Evolutionary conservation across 768 basidiomycete genomes (phyloP).

Genomic region (Amanita fuliginea): DNA sequence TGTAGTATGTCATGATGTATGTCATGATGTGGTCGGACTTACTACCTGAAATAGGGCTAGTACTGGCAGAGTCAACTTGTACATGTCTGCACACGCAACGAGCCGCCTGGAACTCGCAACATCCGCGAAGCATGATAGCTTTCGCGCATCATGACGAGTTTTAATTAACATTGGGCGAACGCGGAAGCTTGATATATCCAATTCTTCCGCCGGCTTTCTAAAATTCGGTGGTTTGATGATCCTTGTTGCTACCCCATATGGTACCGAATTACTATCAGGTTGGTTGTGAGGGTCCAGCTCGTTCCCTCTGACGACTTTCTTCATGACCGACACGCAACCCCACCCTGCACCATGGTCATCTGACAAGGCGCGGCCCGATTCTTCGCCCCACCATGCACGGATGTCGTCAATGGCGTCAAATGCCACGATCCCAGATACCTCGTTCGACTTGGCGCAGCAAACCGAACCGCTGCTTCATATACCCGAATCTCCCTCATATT

Average conservation of each 20-base stretch:
- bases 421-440: slow-evolving; percentile 15
- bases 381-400: not conserved
- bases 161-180: not conserved
- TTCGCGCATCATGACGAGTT: not conserved
- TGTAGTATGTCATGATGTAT: not conserved
- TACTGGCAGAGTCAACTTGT: no score
- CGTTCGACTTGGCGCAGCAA: slow-evolving; percentile 20
- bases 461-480: slow-evolving; percentile 24
- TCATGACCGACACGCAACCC: not conserved
- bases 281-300: not conserved
- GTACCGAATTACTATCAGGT: not conserved
- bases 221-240: not conserved
- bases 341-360: not conserved
- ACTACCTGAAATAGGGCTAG: not conserved
- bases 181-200: not conserved
- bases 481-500: slow-evolving; percentile 16
- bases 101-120: no score
- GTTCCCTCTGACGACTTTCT: not conserved
- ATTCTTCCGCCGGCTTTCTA: not conserved
- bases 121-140: no score
- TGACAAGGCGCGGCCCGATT: not conserved
- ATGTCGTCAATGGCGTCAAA: slow-evolving; percentile 13
- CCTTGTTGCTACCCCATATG: not conserved
- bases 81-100: not conserved
- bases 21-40: not conserved